Conservation (phyloP, 306 rosid species). For the Hippophae tibetana region DNA sequence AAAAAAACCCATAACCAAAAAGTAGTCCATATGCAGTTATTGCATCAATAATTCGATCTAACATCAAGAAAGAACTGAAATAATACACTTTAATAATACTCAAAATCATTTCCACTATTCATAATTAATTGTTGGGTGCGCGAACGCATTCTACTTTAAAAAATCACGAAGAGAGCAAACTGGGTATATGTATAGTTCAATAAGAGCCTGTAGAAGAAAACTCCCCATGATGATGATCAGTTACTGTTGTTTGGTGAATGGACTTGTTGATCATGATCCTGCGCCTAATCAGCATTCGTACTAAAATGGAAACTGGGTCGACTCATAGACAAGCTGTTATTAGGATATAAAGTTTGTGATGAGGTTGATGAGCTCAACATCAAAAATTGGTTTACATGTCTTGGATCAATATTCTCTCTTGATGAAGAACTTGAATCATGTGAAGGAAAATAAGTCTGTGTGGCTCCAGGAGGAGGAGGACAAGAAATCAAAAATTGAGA, state of each 20-base stretch:
- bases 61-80: too few relatives aligned
- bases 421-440: constrained; percentile 7
- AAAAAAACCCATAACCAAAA: too few relatives aligned
- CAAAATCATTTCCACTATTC: too few relatives aligned
- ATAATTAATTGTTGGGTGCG: too few relatives aligned
- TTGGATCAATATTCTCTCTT: constrained; percentile 38
- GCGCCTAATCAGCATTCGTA: constrained; percentile 24
- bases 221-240: constrained; percentile 25
- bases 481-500: constrained; percentile 32
- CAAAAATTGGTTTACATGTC: constrained; percentile 45
- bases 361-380: constrained; percentile 22
- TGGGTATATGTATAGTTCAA: too few relatives aligned
- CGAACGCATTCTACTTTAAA: too few relatives aligned
- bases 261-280: background rate
- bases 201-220: constrained; percentile 46
- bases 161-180: too few relatives aligned
- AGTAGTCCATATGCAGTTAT: too few relatives aligned
- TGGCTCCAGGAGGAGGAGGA: constrained; percentile 25
- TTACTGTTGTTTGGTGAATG: constrained; percentile 21
- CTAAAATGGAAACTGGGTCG: constrained; percentile 27
- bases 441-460: constrained; percentile 30
- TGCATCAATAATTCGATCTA: too few relatives aligned
- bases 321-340: constrained; percentile 27
- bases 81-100: too few relatives aligned
- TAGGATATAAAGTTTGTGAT: constrained; percentile 1